Conservation (phyloP, 495 filamentous ascomycete genomes). For the Penicillium paxilli region DNA sequence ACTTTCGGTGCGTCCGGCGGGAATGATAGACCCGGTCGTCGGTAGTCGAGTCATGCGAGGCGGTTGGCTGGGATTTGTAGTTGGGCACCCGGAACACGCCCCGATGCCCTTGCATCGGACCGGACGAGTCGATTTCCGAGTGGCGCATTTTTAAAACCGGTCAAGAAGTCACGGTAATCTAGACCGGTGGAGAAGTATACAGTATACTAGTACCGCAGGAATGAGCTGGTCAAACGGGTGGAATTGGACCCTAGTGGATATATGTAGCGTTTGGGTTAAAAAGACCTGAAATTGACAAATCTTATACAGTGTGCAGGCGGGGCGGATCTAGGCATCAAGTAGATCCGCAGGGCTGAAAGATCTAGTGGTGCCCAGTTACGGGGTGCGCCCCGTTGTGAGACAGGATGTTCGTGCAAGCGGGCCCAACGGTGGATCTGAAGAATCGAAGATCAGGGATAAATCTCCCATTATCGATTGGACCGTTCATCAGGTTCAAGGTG, state of each 20-base stretch:
- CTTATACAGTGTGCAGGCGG: background rate
- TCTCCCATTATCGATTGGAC: no score
- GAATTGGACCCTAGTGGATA: no score
- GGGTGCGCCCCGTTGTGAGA: background rate
- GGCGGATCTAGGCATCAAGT: no score
- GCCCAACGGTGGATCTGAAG: background rate
- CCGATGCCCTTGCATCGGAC: conserved; percentile 27
- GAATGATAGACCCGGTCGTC: conserved; percentile 29
- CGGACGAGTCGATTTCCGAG: background rate
- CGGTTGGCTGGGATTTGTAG: conserved; percentile 10
- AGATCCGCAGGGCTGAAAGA: no score
- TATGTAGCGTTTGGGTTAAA: no score
- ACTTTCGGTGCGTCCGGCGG: conserved; percentile 42
- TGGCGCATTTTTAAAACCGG: conserved; percentile 2
- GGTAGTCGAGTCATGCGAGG: conserved; percentile 4
- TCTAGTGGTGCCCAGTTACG: background rate
- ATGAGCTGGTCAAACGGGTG: background rate
- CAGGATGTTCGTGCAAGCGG: background rate
- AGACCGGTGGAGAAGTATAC: background rate
- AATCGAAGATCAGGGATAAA: no score
- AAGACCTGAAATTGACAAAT: no score
- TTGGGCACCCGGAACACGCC: conserved; percentile 27
- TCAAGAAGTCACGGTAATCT: background rate
- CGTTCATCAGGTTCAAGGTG: no score
- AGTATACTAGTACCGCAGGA: no score